Base-by-base conservation (phyloP, 768 basidiomycete genomes). In the Auricularia sp. region DNA sequence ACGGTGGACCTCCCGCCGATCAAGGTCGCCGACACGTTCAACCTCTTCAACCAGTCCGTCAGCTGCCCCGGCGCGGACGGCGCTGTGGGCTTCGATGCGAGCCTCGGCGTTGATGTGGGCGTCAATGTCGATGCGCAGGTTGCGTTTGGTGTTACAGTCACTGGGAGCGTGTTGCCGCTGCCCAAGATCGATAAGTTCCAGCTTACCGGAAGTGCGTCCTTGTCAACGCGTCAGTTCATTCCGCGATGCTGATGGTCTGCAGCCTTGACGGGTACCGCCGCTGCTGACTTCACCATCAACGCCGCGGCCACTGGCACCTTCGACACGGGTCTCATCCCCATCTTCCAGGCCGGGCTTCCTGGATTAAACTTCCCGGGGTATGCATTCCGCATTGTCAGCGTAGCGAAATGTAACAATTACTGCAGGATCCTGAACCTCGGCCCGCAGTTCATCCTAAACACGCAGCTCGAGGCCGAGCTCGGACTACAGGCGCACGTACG, bases 281-380 rank as follows among this genome's bases (percentile, higher is more conserved):
- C 7, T 6, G 56, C 56, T 6, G 34, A 29, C 11, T 59, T 59
- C 56, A 34, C 21, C 56, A 18, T 35, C 24, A 1, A 6, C 4
- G 56, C 56, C 3, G 24, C 21, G 4, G 34, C 34, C 24, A 59
- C 56, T 75, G 78, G 80, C 0, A 71, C 73, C 0, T 65, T 82
- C n/a, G 78, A 81, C 66, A 77, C 80, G 0, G 82, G 79, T 3
- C 76, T 76, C 56, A 73, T 81, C 63, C 69, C 70, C 14, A 68
- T 84, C 13, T 74, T 81, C 54, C 70, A 77, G 62, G 67, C 78
- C 36, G 79, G 79, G 1, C 73, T 84, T 64, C 80, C 80, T 1
- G 82, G 80, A 7, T 73, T 83, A 16, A 77, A 80, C 68, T 78
- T 84, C 71, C 81, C 82, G 47, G 81, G 78, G 80, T 81, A 71